Conservation (phyloP, 805 yeast species). For the Ogataea methanolica region DNA sequence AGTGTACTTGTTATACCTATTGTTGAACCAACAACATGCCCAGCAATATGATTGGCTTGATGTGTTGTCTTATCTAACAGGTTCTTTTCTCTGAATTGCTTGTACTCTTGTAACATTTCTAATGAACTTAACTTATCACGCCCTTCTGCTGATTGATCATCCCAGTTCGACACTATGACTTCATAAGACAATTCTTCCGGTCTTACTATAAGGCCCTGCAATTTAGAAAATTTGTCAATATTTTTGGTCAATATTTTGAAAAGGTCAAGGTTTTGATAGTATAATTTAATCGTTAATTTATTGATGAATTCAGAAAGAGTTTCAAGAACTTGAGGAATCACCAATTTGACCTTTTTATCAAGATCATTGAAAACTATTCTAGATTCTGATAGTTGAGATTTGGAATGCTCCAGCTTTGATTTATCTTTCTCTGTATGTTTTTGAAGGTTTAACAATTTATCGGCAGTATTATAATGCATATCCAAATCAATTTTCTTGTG, state of each 20-base stretch:
- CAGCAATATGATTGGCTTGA: constrained; percentile 21
- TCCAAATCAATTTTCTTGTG: constrained; percentile 40
- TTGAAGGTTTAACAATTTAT: constrained; percentile 33
- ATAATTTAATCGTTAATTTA: constrained; percentile 33
- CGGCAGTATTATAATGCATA: constrained; percentile 33
- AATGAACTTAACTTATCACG: constrained; percentile 37
- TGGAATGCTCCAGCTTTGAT: constrained; percentile 29
- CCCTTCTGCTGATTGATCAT: constrained; percentile 29
- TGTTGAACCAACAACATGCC: constrained; percentile 25
- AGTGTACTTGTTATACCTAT: constrained; percentile 27
- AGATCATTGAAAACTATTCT: constrained; percentile 30
- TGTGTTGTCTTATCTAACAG: constrained; percentile 29
- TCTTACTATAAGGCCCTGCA: constrained; percentile 29
- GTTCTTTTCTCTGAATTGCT: constrained; percentile 33
- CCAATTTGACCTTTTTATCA: constrained; percentile 35
- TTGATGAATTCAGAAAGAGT: constrained; percentile 47
- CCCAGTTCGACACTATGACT: constrained; percentile 37
- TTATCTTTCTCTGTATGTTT: constrained; percentile 35
- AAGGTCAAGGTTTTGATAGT: constrained; percentile 36
- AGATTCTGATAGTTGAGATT: constrained; percentile 28
- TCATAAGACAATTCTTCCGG: constrained; percentile 23
- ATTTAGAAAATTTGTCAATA: constrained; percentile 22
- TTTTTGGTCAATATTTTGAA: constrained; percentile 30
- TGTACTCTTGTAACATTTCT: constrained; percentile 33
- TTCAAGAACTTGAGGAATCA: constrained; percentile 43